Percentiles rank a stretch among this genome's conserved stretches.
Evolutionary conservation across 2,329 filamentous ascomycete species (phyloP).

Genomic region (Rugonectria rugulosa): DNA sequence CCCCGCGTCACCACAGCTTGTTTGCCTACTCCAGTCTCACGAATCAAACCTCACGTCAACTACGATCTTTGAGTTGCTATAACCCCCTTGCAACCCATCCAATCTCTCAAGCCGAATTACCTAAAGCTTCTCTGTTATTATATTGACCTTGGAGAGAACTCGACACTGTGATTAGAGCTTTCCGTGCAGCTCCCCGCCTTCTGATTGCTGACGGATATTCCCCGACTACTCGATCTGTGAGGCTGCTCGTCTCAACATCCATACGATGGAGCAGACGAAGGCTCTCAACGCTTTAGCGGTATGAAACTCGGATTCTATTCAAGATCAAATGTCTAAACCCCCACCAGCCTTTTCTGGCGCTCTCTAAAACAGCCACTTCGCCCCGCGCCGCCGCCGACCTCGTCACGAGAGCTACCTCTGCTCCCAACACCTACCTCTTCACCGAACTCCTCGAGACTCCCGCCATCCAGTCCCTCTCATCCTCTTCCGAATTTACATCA

Average conservation of each 20-base stretch:
- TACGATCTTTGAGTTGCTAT: background rate
- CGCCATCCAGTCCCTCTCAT: slow-evolving; percentile 76
- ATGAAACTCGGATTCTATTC: slow-evolving; percentile 5
- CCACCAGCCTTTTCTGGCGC: slow-evolving; percentile 85
- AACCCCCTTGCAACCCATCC: background rate
- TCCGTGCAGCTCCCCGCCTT: background rate
- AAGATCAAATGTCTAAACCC: background rate
- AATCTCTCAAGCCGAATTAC: background rate
- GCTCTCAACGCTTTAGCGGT: slow-evolving; percentile 71
- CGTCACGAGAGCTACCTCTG: slow-evolving; percentile 87
- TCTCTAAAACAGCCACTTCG: slow-evolving; percentile 85
- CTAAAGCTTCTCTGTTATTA: background rate
- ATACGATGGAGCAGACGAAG: slow-evolving; percentile 75
- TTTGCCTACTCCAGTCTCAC: slow-evolving; percentile 37
- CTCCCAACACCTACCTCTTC: slow-evolving; percentile 90
- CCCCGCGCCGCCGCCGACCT: slow-evolving; percentile 86
- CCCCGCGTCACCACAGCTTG: slow-evolving; percentile 36
- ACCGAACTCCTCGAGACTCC: slow-evolving; percentile 86
- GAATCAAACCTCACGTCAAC: slow-evolving; percentile 26
- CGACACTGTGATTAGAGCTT: background rate
- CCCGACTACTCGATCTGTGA: slow-evolving; percentile 20
- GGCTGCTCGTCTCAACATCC: slow-evolving; percentile 34
- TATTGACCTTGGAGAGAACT: background rate
- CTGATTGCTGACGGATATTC: slow-evolving; percentile 2
- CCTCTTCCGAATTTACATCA: slow-evolving; percentile 64